Evolutionary conservation across 208 protist species (phyloP).

Genomic region (Trypanosoma brucei): DNA sequence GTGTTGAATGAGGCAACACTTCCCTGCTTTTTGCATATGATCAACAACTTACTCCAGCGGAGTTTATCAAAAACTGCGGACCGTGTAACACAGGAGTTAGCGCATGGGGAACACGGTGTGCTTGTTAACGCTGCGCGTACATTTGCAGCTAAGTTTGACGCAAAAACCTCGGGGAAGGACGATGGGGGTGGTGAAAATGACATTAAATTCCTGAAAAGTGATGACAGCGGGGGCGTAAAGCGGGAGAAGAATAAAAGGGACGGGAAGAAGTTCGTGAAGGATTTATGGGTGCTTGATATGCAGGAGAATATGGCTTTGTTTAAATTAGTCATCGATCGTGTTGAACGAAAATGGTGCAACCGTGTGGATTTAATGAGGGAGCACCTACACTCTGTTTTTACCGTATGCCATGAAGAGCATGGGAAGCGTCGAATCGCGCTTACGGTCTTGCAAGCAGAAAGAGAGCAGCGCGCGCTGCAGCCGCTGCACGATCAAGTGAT

Average conservation of each 20-base stretch:
- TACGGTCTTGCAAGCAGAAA: conserved; percentile 23
- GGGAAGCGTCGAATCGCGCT: conserved; percentile 35
- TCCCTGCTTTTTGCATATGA: conserved; percentile 76
- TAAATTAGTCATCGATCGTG: conserved; percentile 32
- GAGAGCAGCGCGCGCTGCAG: conserved; percentile 17
- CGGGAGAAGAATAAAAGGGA: conserved; percentile 4
- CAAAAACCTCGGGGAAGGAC: conserved; percentile 23
- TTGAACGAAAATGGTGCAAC: conserved; percentile 30
- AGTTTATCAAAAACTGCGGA: conserved; percentile 84
- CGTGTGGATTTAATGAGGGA: conserved; percentile 13
- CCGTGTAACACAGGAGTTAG: conserved; percentile 67
- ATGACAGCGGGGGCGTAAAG: not conserved
- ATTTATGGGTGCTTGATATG: conserved; percentile 58
- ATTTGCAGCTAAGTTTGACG: conserved; percentile 43
- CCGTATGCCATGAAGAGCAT: not conserved
- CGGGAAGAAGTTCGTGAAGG: conserved; percentile 4
- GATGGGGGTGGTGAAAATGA: not conserved
- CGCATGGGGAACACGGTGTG: conserved; percentile 47
- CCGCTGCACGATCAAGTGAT: conserved; percentile 42
- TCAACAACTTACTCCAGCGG: conserved; percentile 79
- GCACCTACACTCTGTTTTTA: conserved; percentile 9
- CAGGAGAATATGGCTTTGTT: conserved; percentile 40
- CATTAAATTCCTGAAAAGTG: not conserved
- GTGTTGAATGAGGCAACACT: conserved; percentile 49
- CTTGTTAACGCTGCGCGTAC: conserved; percentile 51